A percentile compares a stretch with the other conserved stretches of the same genome.
phyloP scores from a whole-genome alignment of 1,284 basidiomycete species.

The Ustilago curta region DNA sequence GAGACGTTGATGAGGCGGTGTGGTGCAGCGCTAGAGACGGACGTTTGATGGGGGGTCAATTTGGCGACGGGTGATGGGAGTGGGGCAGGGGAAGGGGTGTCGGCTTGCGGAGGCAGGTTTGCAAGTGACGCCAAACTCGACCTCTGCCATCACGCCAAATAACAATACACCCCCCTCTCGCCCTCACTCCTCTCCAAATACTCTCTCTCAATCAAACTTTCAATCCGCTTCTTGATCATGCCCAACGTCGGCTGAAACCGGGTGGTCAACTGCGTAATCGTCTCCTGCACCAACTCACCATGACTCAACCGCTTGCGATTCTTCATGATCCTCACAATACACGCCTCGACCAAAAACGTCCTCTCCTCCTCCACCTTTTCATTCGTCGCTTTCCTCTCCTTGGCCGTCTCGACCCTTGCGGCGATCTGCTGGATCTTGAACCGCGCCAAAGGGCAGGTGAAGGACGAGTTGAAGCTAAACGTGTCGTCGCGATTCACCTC shows the following conservation, averaged over 20 bases:
- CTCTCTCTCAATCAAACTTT: slow-evolving; percentile 84
- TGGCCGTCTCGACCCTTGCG: slow-evolving; percentile 83
- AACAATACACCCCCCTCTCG: slow-evolving; percentile 58
- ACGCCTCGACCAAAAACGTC: slow-evolving; percentile 85
- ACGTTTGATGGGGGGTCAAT: too few relatives aligned
- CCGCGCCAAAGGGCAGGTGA: slow-evolving; percentile 83
- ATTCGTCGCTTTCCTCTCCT: slow-evolving; percentile 90
- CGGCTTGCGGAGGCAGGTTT: too few relatives aligned
- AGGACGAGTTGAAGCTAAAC: slow-evolving; percentile 89
- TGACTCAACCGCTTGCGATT: slow-evolving; percentile 89
- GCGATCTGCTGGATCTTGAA: slow-evolving; percentile 95
- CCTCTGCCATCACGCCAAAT: slow-evolving; percentile 65
- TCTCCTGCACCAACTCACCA: slow-evolving; percentile 90
- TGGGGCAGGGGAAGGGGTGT: too few relatives aligned
- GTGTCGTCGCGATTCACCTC: slow-evolving; percentile 81
- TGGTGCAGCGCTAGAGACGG: too few relatives aligned
- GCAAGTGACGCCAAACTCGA: too few relatives aligned
- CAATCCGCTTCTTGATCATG: slow-evolving; percentile 93
- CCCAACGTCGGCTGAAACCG: slow-evolving; percentile 88
- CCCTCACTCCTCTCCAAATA: slow-evolving; percentile 58
- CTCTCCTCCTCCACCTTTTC: slow-evolving; percentile 93
- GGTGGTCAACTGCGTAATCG: slow-evolving; percentile 83
- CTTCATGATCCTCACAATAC: slow-evolving; percentile 98
- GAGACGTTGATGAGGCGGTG: too few relatives aligned
- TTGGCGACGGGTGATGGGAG: too few relatives aligned